These are phyloP conservation scores for Botryobasidium botryosum DNA, from an alignment of 768 basidiomycete genomes.

Conservation along the genomic window DNA sequence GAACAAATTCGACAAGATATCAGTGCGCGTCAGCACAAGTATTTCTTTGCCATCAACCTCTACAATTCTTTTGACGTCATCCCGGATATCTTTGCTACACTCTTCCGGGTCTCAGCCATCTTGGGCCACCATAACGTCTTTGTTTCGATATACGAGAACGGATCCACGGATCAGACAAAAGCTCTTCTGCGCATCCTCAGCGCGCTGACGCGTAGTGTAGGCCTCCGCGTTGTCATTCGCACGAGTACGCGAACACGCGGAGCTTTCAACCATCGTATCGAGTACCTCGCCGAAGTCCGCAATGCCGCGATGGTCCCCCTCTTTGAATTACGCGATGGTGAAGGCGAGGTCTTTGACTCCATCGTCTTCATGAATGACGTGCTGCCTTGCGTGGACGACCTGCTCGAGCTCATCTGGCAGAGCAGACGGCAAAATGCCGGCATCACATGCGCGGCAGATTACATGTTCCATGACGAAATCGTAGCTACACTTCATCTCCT, in stretches of 20 bases:
- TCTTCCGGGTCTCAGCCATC: slow-evolving; percentile 83
- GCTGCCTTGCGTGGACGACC: slow-evolving; percentile 91
- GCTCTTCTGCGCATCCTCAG: slow-evolving; percentile 91
- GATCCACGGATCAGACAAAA: slow-evolving; percentile 97
- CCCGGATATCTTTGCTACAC: slow-evolving; percentile 89
- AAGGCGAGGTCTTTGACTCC: slow-evolving; percentile 89
- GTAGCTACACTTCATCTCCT: slow-evolving; percentile 25
- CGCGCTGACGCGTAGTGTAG: slow-evolving; percentile 75
- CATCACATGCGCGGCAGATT: slow-evolving; percentile 95
- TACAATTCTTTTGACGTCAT: slow-evolving; percentile 99
- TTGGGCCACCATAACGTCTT: slow-evolving; percentile 96
- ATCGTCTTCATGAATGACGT: slow-evolving; percentile 99
- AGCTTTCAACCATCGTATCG: slow-evolving; percentile 97
- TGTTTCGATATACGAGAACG: slow-evolving; percentile 98
- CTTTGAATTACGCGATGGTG: slow-evolving; percentile 79
- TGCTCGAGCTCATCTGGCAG: slow-evolving; percentile 97
- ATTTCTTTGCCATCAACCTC: slow-evolving; percentile 97
- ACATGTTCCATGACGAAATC: slow-evolving; percentile 97
- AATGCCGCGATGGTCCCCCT: slow-evolving; percentile 93
- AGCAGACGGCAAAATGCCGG: slow-evolving; percentile 85
- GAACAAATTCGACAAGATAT: slow-evolving; percentile 18
- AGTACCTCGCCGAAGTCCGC: slow-evolving; percentile 99
- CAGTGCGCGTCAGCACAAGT: slow-evolving; percentile 61
- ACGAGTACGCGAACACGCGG: slow-evolving; percentile 87
- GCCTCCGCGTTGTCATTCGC: slow-evolving; percentile 83